Evolutionary conservation across 1,284 basidiomycete species (phyloP), one percentile per base, ranked within the genome.

Genomic region (Ustilago lituana): DNA sequence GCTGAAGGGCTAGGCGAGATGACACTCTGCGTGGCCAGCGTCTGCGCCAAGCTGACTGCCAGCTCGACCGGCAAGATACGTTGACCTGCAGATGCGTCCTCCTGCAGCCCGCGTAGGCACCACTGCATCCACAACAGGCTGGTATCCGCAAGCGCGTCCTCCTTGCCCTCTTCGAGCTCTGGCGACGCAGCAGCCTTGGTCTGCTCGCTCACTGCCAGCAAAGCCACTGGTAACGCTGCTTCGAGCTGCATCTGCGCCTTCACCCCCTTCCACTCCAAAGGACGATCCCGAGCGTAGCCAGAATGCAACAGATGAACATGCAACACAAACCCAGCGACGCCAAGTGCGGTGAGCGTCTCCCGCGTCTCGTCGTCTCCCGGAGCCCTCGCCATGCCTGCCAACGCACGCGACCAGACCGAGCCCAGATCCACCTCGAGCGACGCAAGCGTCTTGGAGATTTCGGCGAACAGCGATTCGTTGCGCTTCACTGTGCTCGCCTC

Each of bases 21-120:
- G 23, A 74, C 70, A 27, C 66, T 72, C 31, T 77, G 75, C 36
- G 68, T 59, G 7, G 75, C 72, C 24, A 77, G 47, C n/a, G 52
- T 58, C 51, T 70, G 70, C 7, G 68, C 54, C 24, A 77, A 40
- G 14, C 56, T 46, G 15, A 61, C 39, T 2, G 63, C 54, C 27
- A 67, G 14, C 7, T 63, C 59, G 20, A 38, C 47, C 11, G 52
- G 50, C 39, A 69, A 32, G 17, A 46, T 20, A 11, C 45, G 22
- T 8, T 24, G 40, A 5, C 37, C 56, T 15, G 58, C 35, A 19
- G 60, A 54, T 10, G 50, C 50, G 32, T 59, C 52, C 17, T 54
- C 46, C 23, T 58, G 38, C 19, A 60, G 17, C 0, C 50, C 68
- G 5, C 39, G 47, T 36, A 56, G 40, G 43, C 60, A 61, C 64